Conservation (phyloP, 2,329 filamentous ascomycete genomes). For the Penicillium sp. region DNA sequence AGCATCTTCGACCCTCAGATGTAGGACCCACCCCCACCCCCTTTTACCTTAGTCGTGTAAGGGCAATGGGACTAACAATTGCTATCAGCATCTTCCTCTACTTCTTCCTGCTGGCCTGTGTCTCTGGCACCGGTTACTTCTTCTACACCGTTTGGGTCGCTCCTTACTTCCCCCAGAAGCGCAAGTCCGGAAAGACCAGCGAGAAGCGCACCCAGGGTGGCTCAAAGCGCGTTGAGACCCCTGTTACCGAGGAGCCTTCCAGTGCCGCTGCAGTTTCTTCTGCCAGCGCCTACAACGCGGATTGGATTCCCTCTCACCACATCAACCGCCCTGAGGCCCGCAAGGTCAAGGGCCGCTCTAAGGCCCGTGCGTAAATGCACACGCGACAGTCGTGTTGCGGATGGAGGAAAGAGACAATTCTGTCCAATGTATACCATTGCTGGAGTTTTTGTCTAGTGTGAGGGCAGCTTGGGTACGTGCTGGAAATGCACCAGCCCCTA, state of each 20-base stretch:
- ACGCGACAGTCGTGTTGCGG: background rate
- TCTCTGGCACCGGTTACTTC: conserved; percentile 83
- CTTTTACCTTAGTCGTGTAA: background rate
- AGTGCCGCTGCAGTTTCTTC: conserved; percentile 69
- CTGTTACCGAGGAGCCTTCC: conserved; percentile 61
- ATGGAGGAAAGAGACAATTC: conserved; percentile 4
- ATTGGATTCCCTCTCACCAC: conserved; percentile 89
- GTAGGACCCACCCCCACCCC: conserved; percentile 54
- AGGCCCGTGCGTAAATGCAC: conserved; percentile 34
- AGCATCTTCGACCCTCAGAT: conserved; percentile 95
- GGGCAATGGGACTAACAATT: conserved; percentile 18
- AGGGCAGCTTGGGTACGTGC: conserved; percentile 5
- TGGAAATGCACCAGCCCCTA: conserved; percentile 17
- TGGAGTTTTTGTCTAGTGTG: background rate
- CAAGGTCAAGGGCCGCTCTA: conserved; percentile 54
- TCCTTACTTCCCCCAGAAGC: conserved; percentile 84
- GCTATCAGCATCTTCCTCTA: conserved; percentile 86
- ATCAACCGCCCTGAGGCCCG: conserved; percentile 76
- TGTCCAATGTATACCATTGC: conserved; percentile 6
- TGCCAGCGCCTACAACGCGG: conserved; percentile 78
- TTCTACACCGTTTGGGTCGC: conserved; percentile 99
- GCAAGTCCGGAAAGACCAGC: conserved; percentile 23
- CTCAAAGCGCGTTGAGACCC: conserved; percentile 65
- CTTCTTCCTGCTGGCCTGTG: conserved; percentile 76
- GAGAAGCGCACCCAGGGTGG: conserved; percentile 45